Evolutionary conservation across 2,329 filamentous ascomycete species (phyloP).

Genomic region (Sporothrix luriei): DNA sequence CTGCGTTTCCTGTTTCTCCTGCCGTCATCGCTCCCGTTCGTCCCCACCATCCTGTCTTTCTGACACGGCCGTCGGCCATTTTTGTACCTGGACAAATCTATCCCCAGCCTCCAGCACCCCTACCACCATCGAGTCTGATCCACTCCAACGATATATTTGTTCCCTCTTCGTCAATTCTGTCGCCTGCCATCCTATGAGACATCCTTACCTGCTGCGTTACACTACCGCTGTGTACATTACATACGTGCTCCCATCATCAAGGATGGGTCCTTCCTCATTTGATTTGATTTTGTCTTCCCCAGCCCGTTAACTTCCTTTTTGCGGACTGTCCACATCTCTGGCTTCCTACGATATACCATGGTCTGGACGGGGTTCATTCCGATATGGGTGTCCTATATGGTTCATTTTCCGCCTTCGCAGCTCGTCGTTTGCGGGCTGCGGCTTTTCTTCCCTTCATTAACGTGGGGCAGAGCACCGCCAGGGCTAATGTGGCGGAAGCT

Average conservation of each 20-base stretch:
- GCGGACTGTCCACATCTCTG: neutral
- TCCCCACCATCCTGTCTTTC: constrained; percentile 21
- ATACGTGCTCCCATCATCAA: constrained; percentile 24
- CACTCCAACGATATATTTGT: neutral
- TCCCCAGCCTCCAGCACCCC: neutral
- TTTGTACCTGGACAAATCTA: neutral
- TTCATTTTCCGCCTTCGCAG: neutral
- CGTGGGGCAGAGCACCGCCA: constrained; percentile 15
- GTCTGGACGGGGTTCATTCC: neutral
- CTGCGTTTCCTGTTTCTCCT: constrained; percentile 8
- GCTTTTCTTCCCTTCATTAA: constrained; percentile 21
- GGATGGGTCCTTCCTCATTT: constrained; percentile 8
- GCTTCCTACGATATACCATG: neutral
- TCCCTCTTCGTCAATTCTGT: constrained; percentile 6
- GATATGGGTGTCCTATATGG: neutral
- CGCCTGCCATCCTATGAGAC: constrained; percentile 17
- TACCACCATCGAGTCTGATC: neutral
- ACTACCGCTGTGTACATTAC: constrained; percentile 25
- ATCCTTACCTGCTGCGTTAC: constrained; percentile 22
- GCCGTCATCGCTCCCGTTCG: constrained; percentile 6
- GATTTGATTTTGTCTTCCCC: neutral
- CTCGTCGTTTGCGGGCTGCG: neutral
- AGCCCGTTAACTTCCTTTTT: neutral
- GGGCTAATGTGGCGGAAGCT: neutral
- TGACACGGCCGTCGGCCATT: neutral